Conservation (phyloP, 805 yeast species). For the Wickerhamiella siamensis region DNA sequence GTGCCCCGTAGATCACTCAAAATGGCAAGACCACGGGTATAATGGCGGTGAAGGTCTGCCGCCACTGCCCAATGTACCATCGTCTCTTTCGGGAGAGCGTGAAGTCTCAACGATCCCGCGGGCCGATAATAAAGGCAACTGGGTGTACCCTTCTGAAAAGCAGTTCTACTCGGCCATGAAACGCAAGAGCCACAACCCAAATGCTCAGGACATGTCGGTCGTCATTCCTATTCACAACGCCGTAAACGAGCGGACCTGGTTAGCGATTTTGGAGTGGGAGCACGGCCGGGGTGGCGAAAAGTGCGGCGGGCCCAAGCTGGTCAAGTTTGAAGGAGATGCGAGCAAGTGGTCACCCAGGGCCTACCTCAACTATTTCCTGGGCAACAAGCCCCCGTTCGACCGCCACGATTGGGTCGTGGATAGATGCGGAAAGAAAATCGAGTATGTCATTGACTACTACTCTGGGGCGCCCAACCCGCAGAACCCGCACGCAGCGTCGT, state of each 20-base stretch:
- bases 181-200: constrained; percentile 78
- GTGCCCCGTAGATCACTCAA: constrained; percentile 21
- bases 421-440: constrained; percentile 70
- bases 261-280: constrained; percentile 75
- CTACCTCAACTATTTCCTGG: constrained; percentile 46
- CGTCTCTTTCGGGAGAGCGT: constrained; percentile 49
- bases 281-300: constrained; percentile 19
- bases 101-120: constrained; percentile 75
- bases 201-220: constrained; percentile 67
- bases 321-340: constrained; percentile 82
- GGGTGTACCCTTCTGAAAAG: constrained; percentile 93
- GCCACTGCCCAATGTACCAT: constrained; percentile 18
- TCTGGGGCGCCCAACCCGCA: constrained; percentile 37
- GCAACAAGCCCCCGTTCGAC: constrained; percentile 74
- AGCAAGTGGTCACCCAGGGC: constrained; percentile 82
- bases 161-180: constrained; percentile 92
- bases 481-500: constrained; percentile 38
- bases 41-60: constrained; percentile 25
- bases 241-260: constrained; percentile 90
- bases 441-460: constrained; percentile 89
- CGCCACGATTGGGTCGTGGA: constrained; percentile 90
- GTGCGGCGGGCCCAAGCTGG: constrained; percentile 77
- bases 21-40: constrained; percentile 17
- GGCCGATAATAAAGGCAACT: constrained; percentile 48
- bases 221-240: constrained; percentile 90